Base-by-base conservation (phyloP, 305 asterid genomes). In the Plantago coronopus region DNA sequence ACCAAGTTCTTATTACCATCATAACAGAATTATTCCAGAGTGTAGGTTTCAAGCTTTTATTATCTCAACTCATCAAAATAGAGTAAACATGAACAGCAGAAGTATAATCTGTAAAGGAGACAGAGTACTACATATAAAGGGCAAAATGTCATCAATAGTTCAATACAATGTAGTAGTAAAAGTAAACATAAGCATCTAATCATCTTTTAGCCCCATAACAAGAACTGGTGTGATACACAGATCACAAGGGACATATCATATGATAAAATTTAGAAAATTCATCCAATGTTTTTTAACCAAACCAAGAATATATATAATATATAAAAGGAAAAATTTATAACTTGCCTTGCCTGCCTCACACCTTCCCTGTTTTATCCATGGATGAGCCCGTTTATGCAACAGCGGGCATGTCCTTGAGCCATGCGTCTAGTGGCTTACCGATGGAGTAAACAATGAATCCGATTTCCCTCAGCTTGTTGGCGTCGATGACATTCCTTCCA, bases 361-460 rank as follows among this genome's bases (percentile, higher is more conserved):
- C 27, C 69, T 78, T 55, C 54, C 64, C 53, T 73, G 59, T 25
- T 63, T 65, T 44, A 64, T 63, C 65, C 53, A 27, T 51, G 22
- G 60, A 37, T 25, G 59, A 38, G 13, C 40, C 67, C 47, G 40
- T 54, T 74, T 76, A 88, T 17, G 84, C 95, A 67, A 88, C 81
- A 9, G 95, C 94, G 17, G 96, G 96, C 94, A 89, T 78, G 86
- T 89, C 96, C 83, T 86, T 89, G 42, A 86, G 88, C 96, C 96
- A 89, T 22, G 89, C 94, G 59, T 89, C 96, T 5, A 89, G 84
- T 5, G 96, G 96, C 82, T 89, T 89, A 44, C 96, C 96, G 14
- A 89, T 89, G 4, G 95, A 80, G 80, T 86, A 86, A 50, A 89
- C 95, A 22, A 89, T 81, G 48, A 89, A 89, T 0, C 96, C 96